These are phyloP conservation scores for Serendipita sp. DNA, from an alignment of 768 basidiomycete species.

Conservation along the genomic window DNA sequence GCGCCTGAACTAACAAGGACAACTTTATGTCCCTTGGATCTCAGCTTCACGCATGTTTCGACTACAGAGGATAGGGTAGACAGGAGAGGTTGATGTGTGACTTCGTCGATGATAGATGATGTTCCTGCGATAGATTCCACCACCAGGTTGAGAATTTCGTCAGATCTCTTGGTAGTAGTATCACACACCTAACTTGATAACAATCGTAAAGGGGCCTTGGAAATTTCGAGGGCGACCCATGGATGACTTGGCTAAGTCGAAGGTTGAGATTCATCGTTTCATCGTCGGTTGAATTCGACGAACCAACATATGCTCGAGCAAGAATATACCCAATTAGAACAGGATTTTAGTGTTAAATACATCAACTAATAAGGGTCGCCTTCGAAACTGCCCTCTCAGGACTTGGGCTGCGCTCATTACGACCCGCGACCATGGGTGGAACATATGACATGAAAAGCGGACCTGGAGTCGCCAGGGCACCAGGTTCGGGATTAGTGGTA, in stretches of 20 bases:
- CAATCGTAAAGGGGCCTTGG: slow-evolving; percentile 35
- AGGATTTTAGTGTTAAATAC: not conserved
- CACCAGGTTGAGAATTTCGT: slow-evolving; percentile 5
- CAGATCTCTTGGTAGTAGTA: slow-evolving; percentile 3
- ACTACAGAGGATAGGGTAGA: slow-evolving; percentile 84
- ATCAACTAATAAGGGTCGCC: not conserved
- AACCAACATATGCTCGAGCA: not conserved
- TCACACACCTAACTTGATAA: slow-evolving; percentile 67
- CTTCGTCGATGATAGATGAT: slow-evolving; percentile 91
- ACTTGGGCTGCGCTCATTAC: slow-evolving; percentile 3
- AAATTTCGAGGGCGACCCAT: not conserved
- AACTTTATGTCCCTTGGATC: slow-evolving; percentile 74
- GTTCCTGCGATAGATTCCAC: slow-evolving; percentile 39
- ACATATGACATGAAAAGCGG: not conserved
- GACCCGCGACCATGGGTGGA: not conserved
- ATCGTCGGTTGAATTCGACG: not conserved
- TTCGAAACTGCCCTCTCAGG: not conserved
- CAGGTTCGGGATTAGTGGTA: not conserved
- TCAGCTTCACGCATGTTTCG: slow-evolving; percentile 71
- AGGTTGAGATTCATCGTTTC: not conserved
- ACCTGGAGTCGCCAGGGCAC: not conserved
- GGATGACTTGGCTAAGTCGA: not conserved
- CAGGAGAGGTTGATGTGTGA: slow-evolving; percentile 78
- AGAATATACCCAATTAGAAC: not conserved
- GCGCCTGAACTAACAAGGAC: slow-evolving; percentile 94